Evolutionary conservation across 2,329 filamentous ascomycete species (phyloP), one percentile per base, ranked within the genome.

Genomic region (Fusarium pseudocircinatum): DNA sequence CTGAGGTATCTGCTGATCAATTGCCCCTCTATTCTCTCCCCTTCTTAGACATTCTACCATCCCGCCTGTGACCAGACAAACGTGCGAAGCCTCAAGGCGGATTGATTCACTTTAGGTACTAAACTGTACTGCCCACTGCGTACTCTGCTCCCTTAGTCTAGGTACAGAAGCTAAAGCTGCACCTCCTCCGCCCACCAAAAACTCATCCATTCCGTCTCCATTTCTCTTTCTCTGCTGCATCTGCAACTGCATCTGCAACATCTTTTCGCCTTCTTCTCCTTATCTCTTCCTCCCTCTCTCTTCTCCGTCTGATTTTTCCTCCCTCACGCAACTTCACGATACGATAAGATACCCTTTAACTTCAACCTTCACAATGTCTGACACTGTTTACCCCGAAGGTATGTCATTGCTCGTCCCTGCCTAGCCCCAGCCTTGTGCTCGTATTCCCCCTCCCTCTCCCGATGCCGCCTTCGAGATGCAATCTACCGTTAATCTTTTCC

Each of bases 11-110:
- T 30, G 40, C 28, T 53, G 60, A 78, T 76, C 75, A 68, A 46
- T 26, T 72, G 69, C 74, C 71, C 73, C 74, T 75, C 73, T 82
- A 83, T 83, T 83, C 76, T 77, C 80, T 81, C 59, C 56, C 65
- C 65, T 85, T 85, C 83, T 84, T 79, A 80, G 78, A 82, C 81
- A 78, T 85, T 85, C 83, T 80, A 72, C 59, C 50, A 60, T 71
- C 58, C 63, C 58, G 56, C 49, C 68, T 68, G 63, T 67, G 69
- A 63, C 67, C 62, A 74, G 67, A 36, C 67, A 72, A 74, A 61
- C 67, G 67, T 61, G 67, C 67, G 7, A 70, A 70, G 68, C 73
- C 74, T 75, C 70, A 61, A 68, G 57, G 66, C 67, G 61, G 42
- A 67, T 53, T 42, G 36, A 37, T 37, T 37, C 16, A 37, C 36